Evolutionary conservation across 768 basidiomycete genomes (phyloP).

Genomic region (Phaeotremella skinneri): DNA sequence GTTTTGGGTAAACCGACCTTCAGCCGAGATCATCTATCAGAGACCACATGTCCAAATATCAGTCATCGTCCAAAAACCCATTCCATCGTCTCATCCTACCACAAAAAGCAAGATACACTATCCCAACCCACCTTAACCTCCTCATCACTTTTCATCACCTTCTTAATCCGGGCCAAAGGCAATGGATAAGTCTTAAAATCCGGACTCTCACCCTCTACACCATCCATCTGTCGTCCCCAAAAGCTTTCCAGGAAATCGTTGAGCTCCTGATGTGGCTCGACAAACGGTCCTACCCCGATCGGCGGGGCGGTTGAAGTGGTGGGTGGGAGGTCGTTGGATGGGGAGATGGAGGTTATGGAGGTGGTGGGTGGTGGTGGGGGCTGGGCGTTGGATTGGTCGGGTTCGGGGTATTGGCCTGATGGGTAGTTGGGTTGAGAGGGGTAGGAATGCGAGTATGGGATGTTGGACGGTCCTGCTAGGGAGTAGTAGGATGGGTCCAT

Average conservation of each 20-base stretch:
- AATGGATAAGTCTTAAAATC: slow-evolving; percentile 63
- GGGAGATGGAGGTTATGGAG: not conserved
- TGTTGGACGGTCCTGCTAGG: slow-evolving; percentile 4
- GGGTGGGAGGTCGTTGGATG: not conserved
- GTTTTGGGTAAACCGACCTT: slow-evolving; percentile 59
- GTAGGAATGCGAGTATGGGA: not conserved
- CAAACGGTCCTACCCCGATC: slow-evolving; percentile 57
- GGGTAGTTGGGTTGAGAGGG: not conserved
- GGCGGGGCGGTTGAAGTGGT: not conserved
- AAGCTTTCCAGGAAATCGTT: slow-evolving; percentile 81
- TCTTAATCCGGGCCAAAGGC: slow-evolving; percentile 78
- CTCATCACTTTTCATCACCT: slow-evolving; percentile 5
- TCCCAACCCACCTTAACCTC: slow-evolving; percentile 55
- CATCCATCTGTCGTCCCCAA: slow-evolving; percentile 84
- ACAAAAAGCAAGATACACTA: too few relatives aligned
- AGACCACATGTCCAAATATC: too few relatives aligned
- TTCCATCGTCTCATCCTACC: too few relatives aligned
- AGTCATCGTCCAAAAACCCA: too few relatives aligned
- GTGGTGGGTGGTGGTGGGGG: not conserved
- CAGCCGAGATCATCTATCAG: slow-evolving; percentile 91
- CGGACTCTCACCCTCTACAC: slow-evolving; percentile 80
- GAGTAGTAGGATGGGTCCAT: slow-evolving; percentile 8
- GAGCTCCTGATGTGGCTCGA: slow-evolving; percentile 79
- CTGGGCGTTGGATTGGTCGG: not conserved
- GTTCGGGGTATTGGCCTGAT: not conserved